Conservation (phyloP, 371 early-diverging fungal genomes). For the Mucor velutinosus region DNA sequence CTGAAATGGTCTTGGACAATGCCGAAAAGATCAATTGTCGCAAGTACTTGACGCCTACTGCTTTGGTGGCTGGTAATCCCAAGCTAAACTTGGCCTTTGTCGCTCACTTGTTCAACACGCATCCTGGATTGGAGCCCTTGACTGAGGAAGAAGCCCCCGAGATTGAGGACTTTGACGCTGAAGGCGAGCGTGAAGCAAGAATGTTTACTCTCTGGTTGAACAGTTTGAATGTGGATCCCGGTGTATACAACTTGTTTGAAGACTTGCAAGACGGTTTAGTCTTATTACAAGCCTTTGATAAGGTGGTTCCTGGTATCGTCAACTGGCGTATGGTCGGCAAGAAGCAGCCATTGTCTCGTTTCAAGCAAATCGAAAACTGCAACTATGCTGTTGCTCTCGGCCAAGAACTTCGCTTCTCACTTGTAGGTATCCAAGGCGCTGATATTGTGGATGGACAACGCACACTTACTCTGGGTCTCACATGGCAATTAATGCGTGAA, state of each 20-base stretch:
- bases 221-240: slow-evolving; percentile 92
- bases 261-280: slow-evolving; percentile 83
- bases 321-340: slow-evolving; percentile 89
- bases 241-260: slow-evolving; percentile 89
- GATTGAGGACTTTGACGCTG: slow-evolving; percentile 86
- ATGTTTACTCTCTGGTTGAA: slow-evolving; percentile 95
- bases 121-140: slow-evolving; percentile 91
- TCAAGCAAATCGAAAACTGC: slow-evolving; percentile 96
- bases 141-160: slow-evolving; percentile 86
- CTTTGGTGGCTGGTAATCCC: slow-evolving; percentile 91
- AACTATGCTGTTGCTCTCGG: slow-evolving; percentile 91
- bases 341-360: slow-evolving; percentile 73
- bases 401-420: slow-evolving; percentile 82
- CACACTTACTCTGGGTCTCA: slow-evolving; percentile 83
- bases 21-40: slow-evolving; percentile 94
- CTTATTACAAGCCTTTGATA: slow-evolving; percentile 91
- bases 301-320: slow-evolving; percentile 86
- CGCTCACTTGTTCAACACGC: slow-evolving; percentile 92
- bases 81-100: slow-evolving; percentile 97
- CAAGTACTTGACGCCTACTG: slow-evolving; percentile 91
- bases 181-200: slow-evolving; percentile 95
- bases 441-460: slow-evolving; percentile 92
- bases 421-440: slow-evolving; percentile 94
- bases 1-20: slow-evolving; percentile 86
- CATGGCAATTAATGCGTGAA: slow-evolving; percentile 98